phyloP scores from a whole-genome alignment of 352 stramenopile genomes.

The Globisporangium iwayamae region DNA sequence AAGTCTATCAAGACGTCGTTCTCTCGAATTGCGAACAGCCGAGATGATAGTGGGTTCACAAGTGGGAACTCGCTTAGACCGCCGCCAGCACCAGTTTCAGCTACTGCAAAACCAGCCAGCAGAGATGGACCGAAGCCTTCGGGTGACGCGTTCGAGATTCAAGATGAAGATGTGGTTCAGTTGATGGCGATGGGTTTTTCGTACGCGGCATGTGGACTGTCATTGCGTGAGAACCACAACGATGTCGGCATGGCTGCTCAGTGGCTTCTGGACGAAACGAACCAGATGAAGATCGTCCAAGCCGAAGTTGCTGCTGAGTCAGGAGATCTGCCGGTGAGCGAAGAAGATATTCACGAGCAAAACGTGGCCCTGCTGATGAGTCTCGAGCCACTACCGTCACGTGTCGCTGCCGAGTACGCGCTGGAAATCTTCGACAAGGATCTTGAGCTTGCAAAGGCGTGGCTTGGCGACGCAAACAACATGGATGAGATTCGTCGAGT shows the following conservation, averaged over 20 bases:
- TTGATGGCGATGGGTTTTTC: conserved; percentile 89
- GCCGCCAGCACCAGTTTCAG: conserved; percentile 35
- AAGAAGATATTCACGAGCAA: conserved; percentile 63
- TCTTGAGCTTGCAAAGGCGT: conserved; percentile 55
- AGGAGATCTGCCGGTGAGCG: conserved; percentile 47
- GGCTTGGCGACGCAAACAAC: conserved; percentile 61
- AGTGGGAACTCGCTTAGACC: conserved; percentile 28
- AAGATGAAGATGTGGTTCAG: conserved; percentile 83
- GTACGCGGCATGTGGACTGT: conserved; percentile 72
- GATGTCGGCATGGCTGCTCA: conserved; percentile 73
- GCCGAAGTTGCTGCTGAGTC: conserved; percentile 52
- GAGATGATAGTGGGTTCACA: conserved; percentile 21
- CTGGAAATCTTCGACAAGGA: conserved; percentile 65
- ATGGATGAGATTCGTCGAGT: conserved; percentile 58
- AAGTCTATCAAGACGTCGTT: conserved; percentile 71
- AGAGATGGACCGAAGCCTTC: conserved; percentile 4
- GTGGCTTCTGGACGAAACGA: conserved; percentile 80
- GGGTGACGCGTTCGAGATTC: conserved; percentile 31
- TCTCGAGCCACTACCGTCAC: conserved; percentile 43
- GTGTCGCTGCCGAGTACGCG: conserved; percentile 56
- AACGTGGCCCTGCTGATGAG: conserved; percentile 76
- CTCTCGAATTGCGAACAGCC: conserved; percentile 40
- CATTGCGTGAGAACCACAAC: conserved; percentile 61
- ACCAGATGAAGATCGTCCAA: conserved; percentile 63
- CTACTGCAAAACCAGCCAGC: background rate